These are phyloP conservation scores for Rhododendron molle DNA, from an alignment of 148 eudicot genomes.

Conservation along the genomic window DNA sequence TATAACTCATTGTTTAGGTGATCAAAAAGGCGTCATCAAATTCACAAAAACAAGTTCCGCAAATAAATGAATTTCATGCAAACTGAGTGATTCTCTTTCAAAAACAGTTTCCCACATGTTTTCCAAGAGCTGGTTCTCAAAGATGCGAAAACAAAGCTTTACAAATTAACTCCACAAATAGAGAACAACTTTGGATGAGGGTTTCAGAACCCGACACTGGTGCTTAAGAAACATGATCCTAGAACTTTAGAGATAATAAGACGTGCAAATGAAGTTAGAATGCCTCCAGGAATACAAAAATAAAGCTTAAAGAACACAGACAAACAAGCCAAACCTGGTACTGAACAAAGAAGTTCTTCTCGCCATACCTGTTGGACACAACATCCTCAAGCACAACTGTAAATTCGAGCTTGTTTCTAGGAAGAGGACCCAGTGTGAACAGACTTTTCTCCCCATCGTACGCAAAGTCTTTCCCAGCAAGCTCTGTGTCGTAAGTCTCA, in stretches of 20 bases:
- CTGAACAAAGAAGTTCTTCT: neutral
- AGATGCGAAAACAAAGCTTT: too few species aligned
- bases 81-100: too few species aligned
- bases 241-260: too few species aligned
- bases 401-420: conserved; percentile 24
- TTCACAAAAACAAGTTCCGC: too few species aligned
- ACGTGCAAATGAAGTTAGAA: too few species aligned
- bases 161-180: too few species aligned
- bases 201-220: neutral
- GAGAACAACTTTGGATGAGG: neutral
- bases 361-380: conserved; percentile 27
- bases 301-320: neutral
- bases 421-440: conserved; percentile 36
- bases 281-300: too few species aligned
- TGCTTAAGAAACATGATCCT: too few species aligned
- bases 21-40: neutral
- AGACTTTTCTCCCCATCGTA: conserved; percentile 35
- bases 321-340: too few species aligned
- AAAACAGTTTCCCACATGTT: too few species aligned
- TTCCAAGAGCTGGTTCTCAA: too few species aligned
- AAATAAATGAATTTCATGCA: too few species aligned
- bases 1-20: neutral
- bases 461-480: conserved; percentile 24
- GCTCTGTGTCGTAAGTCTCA: conserved; percentile 21
- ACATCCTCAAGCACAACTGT: conserved; percentile 24